phyloP scores from a whole-genome alignment of 1,284 basidiomycete genomes.

The Heterobasidion irregulare region DNA sequence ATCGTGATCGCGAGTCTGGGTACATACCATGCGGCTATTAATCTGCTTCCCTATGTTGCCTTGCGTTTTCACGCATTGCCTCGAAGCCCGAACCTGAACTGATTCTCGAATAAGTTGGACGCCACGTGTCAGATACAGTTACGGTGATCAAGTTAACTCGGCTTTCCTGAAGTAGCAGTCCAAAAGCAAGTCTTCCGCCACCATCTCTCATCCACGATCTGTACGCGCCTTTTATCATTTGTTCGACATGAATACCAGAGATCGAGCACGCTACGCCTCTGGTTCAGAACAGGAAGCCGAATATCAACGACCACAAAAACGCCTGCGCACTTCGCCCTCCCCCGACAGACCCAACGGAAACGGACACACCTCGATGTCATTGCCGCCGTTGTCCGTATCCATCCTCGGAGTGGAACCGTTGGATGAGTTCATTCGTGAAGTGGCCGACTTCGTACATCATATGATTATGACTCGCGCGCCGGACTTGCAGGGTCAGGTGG shows the following conservation, averaged over 20 bases:
- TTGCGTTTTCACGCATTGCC: too few species aligned
- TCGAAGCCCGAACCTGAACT: too few species aligned
- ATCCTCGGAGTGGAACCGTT: constrained; percentile 90
- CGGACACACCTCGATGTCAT: constrained; percentile 7
- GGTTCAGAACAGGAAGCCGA: constrained; percentile 19
- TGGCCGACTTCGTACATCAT: constrained; percentile 86
- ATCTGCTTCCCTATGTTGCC: too few species aligned
- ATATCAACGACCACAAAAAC: constrained; percentile 20
- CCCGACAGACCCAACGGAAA: constrained; percentile 13
- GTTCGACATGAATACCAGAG: constrained; percentile 13
- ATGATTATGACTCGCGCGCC: constrained; percentile 46
- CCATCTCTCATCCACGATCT: neutral
- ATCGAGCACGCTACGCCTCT: constrained; percentile 15
- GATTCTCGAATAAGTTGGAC: too few species aligned
- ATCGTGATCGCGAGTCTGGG: too few species aligned
- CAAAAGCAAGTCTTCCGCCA: neutral
- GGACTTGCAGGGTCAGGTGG: constrained; percentile 36
- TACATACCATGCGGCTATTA: too few species aligned
- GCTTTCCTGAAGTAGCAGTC: neutral
- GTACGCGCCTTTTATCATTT: neutral
- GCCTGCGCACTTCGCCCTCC: constrained; percentile 20
- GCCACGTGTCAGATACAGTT: too few species aligned
- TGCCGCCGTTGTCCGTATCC: constrained; percentile 76
- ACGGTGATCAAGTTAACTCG: too few species aligned
- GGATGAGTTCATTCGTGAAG: constrained; percentile 88